Evolutionary conservation across 495 filamentous ascomycete genomes (phyloP), one percentile per base, ranked within the genome.

Genomic region (Cercophora samala): DNA sequence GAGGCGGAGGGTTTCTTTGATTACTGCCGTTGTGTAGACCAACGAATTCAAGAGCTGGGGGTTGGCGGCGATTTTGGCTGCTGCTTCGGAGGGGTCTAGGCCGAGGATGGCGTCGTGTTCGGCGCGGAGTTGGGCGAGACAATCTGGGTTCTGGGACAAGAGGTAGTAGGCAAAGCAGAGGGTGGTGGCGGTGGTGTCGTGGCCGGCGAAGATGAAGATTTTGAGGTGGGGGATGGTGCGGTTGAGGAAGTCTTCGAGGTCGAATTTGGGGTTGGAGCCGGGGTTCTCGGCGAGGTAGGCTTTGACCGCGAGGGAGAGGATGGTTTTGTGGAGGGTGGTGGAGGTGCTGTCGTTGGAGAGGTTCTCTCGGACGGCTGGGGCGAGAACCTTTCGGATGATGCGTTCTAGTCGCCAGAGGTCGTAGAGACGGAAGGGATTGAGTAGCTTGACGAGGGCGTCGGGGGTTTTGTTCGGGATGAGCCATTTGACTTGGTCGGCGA

Each of bases 241-340:
- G 4, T 29, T 29, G 26, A 29, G 26, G 26, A 29, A 29, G 26
- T 4, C 26, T 5, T 62, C 64, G 1, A 42, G 21, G 29, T 73
- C 70, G 8, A 64, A 6, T 23, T 29, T 17, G 4, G 23, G 62
- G 26, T 62, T 25, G 21, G 62, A 22, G 56, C 15, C 23, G 56
- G 52, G 2, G 17, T 59, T 59, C n/a, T 73, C 66, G 3, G 64
- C 62, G 26, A 72, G 52, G 58, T 74, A 74, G n/a, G 68, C 63
- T 29, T 73, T 69, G 9, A 60, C 26, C 13, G 62, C 71, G 21
- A 76, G 71, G 13, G 64, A 60, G 55, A 63, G 66, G 65, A 68
- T 65, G 46, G 77, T 83, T 8, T 29, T 6, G 75, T 93, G 92
- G 2, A 90, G 88, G 17, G 26, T 61, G 58, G 15, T 61, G 58